Evolutionary conservation across 345 rosid genomes (phyloP), one percentile per base, ranked within the genome.

Genomic region (Tarenaya hassleriana): DNA sequence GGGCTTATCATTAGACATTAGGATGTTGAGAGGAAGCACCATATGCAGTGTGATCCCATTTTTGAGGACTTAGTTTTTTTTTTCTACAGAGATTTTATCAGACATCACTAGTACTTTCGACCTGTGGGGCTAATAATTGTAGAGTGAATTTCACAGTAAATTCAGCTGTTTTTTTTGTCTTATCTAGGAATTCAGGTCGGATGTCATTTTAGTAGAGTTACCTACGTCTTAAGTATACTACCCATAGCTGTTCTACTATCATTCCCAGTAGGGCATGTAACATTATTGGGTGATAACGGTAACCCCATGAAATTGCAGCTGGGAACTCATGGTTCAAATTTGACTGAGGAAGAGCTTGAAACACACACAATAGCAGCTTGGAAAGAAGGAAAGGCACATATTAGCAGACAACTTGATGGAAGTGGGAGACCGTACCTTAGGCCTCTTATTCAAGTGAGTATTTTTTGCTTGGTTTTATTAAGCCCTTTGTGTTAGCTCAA

Each of bases 361-460:
- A 80, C 91, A 1, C 95, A 78, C 69, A 80, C 95, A n/a, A 88
- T 94, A 70, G 80, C 97, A 37, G 97, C 97, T 42, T 94, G 99
- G 99, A 94, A 94, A 70, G 94, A 80, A 60, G 94, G 81, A 18
- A 88, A 83, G 71, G 68, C 77, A 50, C 74, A 78, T 54, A 76
- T 83, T 55, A 80, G 69, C 60, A 64, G 86, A 61, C 95, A 88
- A 69, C 63, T 59, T 56, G 94, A 88, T 74, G 84, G 73, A 60
- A 71, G 60, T 67, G 82, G 76, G 35, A 69, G 73, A 66, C 64
- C 76, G 19, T 66, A 44, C 60, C 66, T 80, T 41, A 71, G 80
- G 64, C 63, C 16, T 61, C 76, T 86, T 48, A 72, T 83, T 62
- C 77, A 76, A 62, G 95, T 86, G 54, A 73, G 79, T 41, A n/a